Conservation (phyloP, 2,329 filamentous ascomycete genomes). For the Penicillium occitanis region DNA sequence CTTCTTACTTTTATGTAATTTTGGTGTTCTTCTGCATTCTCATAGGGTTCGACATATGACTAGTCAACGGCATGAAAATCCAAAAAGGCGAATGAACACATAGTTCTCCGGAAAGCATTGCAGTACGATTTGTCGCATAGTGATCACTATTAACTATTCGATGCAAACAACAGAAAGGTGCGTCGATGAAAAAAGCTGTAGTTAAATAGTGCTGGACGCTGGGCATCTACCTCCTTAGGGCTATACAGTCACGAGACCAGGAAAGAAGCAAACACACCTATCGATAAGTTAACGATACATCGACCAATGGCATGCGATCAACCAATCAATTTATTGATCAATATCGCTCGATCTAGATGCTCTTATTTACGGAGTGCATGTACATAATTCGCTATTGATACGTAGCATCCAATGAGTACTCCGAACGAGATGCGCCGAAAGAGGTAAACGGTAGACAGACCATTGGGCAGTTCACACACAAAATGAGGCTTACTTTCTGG, state of each 20-base stretch:
- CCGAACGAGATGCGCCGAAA: neutral
- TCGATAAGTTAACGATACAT: neutral
- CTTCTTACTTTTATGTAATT: conserved; percentile 10
- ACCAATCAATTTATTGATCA: neutral
- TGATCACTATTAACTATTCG: neutral
- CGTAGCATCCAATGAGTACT: neutral
- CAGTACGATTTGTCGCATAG: neutral
- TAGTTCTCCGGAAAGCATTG: neutral
- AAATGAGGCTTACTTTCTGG: neutral
- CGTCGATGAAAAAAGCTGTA: neutral
- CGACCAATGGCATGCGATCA: neutral
- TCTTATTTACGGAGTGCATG: conserved; percentile 1
- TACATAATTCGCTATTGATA: neutral
- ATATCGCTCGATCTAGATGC: neutral
- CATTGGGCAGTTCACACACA: neutral
- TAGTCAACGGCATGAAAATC: conserved; percentile 3
- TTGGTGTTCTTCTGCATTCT: neutral
- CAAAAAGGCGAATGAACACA: neutral
- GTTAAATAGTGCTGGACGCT: no score
- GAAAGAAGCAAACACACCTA: neutral
- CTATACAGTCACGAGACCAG: conserved; percentile 9
- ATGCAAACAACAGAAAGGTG: neutral
- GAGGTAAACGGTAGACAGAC: neutral
- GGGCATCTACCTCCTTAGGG: neutral
- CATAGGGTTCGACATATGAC: neutral